These are phyloP conservation scores for Alternaria viburni DNA, from an alignment of 2,329 filamentous ascomycete genomes.

Conservation along the genomic window DNA sequence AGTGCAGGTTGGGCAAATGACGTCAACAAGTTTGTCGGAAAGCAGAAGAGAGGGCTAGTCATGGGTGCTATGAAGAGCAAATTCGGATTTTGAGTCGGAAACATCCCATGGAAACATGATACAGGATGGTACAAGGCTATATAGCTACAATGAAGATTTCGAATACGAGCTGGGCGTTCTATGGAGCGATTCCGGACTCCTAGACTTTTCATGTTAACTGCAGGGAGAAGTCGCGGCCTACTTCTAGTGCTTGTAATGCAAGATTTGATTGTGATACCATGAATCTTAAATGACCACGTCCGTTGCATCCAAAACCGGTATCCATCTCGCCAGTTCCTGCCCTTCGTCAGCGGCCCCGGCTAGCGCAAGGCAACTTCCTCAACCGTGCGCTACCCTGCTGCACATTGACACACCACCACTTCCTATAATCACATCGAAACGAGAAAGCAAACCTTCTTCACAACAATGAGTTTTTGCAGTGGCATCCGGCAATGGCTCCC, in stretches of 20 bases:
- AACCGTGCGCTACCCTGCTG: not conserved
- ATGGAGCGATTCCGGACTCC: not conserved
- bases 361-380: not conserved
- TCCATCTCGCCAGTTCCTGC: not conserved
- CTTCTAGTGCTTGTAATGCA: not conserved
- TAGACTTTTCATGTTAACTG: not conserved
- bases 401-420: not conserved
- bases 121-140: not conserved
- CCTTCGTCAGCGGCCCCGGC: not conserved
- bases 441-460: not conserved
- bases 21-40: constrained; percentile 82
- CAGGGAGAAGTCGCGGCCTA: not conserved
- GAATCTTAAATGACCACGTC: not conserved
- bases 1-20: constrained; percentile 86
- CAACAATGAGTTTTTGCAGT: not conserved
- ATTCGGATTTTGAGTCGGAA: constrained; percentile 33
- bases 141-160: not conserved
- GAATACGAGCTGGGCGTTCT: not conserved
- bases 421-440: not conserved
- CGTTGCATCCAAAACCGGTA: not conserved
- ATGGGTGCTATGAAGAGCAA: constrained; percentile 61
- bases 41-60: constrained; percentile 86
- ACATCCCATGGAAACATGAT: not conserved
- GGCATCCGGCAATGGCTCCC: not conserved
- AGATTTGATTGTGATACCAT: not conserved